Conservation (phyloP, 768 basidiomycete genomes). For the Kwoniella sp. region DNA sequence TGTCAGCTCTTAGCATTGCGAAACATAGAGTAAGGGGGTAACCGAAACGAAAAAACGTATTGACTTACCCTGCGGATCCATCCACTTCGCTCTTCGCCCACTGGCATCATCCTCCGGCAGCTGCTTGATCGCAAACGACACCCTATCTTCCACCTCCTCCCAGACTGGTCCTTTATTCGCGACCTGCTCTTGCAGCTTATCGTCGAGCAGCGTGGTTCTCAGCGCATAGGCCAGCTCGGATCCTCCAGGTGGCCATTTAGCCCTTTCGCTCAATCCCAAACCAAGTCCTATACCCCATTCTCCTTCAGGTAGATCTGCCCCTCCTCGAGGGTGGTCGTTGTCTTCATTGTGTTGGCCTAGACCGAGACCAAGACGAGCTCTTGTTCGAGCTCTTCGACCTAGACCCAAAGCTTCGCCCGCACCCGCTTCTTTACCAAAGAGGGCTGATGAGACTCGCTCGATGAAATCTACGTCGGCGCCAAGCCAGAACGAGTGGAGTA, state of each 20-base stretch:
- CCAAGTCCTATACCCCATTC: constrained; percentile 67
- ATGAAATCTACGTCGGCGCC: constrained; percentile 62
- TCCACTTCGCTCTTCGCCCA: constrained; percentile 71
- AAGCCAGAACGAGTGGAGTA: constrained; percentile 51
- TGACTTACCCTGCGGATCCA: constrained; percentile 74
- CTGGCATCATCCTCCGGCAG: constrained; percentile 60
- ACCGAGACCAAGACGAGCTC: constrained; percentile 53
- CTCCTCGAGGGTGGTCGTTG: constrained; percentile 58
- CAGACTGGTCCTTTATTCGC: constrained; percentile 28
- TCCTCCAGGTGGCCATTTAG: constrained; percentile 84
- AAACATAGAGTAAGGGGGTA: too few species aligned
- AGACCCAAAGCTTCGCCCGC: constrained; percentile 38
- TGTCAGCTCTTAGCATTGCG: too few species aligned
- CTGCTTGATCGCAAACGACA: constrained; percentile 83
- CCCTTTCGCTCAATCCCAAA: constrained; percentile 68
- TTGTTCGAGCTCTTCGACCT: constrained; percentile 47
- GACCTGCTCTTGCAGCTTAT: constrained; percentile 66
- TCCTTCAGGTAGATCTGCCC: constrained; percentile 57
- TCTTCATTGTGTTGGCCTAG: constrained; percentile 14
- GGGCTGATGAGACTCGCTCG: constrained; percentile 66
- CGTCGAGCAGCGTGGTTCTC: constrained; percentile 80
- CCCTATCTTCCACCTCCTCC: constrained; percentile 55
- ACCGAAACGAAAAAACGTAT: too few species aligned
- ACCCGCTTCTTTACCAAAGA: constrained; percentile 71
- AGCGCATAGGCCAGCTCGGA: constrained; percentile 80